Evolutionary conservation across 345 rosid species (phyloP).

Genomic region (Luvunga scandens): DNA sequence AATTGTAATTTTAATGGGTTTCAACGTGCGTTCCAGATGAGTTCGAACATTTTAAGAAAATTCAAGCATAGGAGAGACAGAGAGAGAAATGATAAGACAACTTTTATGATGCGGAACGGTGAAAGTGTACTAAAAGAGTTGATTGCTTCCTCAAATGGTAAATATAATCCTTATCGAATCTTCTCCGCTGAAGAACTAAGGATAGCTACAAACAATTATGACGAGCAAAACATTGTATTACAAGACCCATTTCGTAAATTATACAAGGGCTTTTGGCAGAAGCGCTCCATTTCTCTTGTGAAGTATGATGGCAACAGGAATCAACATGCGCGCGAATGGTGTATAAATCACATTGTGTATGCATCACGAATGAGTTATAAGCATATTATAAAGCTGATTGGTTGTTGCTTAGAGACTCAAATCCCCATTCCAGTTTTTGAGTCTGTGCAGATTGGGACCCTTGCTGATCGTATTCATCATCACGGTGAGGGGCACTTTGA

Average conservation of each 20-base stretch:
- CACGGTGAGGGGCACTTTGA: neutral
- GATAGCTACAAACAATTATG: constrained; percentile 9
- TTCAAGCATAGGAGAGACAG: neutral
- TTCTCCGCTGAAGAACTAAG: constrained; percentile 11
- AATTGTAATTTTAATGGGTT: no score
- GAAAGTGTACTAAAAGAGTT: neutral
- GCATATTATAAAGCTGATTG: neutral
- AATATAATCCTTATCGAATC: neutral
- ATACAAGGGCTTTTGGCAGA: constrained; percentile 7
- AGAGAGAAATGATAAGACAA: neutral
- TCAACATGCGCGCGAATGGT: neutral
- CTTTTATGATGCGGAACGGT: neutral
- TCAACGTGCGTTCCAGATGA: neutral
- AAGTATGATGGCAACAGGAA: neutral
- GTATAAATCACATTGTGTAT: neutral
- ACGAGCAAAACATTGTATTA: neutral
- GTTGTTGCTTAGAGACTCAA: neutral
- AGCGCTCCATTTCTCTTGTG: constrained; percentile 11
- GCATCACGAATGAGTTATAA: neutral
- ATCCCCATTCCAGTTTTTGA: neutral
- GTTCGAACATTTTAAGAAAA: neutral
- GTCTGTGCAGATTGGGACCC: neutral
- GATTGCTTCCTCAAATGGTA: neutral
- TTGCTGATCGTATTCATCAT: neutral
- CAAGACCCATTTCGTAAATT: neutral